Evolutionary conservation across 1,284 basidiomycete genomes (phyloP).

Genomic region (Leccinum fallax): DNA sequence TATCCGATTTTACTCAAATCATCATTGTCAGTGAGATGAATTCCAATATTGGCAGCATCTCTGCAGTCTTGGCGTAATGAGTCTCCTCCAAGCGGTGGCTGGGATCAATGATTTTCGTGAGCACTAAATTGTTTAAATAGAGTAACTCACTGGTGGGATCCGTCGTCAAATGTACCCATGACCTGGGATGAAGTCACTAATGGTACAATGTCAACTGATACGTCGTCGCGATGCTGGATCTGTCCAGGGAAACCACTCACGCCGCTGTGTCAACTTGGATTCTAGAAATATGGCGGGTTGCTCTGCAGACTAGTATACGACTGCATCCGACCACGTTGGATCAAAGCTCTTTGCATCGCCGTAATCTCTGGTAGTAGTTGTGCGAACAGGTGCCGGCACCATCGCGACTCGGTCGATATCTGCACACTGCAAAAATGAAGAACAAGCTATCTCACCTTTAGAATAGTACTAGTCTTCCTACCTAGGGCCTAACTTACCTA

Average conservation of each 20-base stretch:
- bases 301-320: not conserved
- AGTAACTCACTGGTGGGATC: not conserved
- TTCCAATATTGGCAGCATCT: not conserved
- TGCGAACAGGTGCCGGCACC: not conserved
- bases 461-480: too few relatives aligned
- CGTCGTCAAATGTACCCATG: not conserved
- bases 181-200: conserved; percentile 1
- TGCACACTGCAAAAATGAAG: too few relatives aligned
- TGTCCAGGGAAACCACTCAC: conserved; percentile 8
- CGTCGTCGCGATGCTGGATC: conserved; percentile 9
- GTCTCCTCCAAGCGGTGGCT: not conserved
- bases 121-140: not conserved
- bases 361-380: not conserved
- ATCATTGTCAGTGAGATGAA: not conserved
- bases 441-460: too few relatives aligned
- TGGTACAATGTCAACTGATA: not conserved
- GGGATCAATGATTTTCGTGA: not conserved
- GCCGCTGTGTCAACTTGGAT: conserved; percentile 2
- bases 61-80: not conserved
- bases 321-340: not conserved
- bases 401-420: too few relatives aligned
- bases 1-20: not conserved
- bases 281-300: not conserved
- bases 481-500: too few relatives aligned
- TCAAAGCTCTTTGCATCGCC: not conserved